Base-by-base conservation (phyloP, 2,329 filamentous ascomycete species). In the Colletotrichum sublineola region DNA sequence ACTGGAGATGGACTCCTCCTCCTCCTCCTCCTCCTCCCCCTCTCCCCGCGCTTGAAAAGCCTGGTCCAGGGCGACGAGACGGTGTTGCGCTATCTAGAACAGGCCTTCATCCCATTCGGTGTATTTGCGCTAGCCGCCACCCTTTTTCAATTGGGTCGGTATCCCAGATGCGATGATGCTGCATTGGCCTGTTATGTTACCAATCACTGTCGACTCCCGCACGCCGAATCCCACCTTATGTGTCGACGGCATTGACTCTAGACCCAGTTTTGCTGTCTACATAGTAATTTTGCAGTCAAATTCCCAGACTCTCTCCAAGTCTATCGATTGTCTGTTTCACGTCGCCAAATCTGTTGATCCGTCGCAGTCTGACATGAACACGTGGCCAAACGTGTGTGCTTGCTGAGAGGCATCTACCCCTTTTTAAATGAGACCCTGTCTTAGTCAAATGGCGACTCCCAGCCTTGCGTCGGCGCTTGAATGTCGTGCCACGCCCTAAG, bases 301-400 rank as follows among this genome's bases (percentile, higher is more conserved):
- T 38, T 46, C 66, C 55, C 69, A 71, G 48, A 64, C 63, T 64
- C 65, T 55, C 29, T 15, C 40, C 40, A 44, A 6, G 40, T 44
- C 42, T 18, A 33, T 44, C 60, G n/a, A 40, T 46, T 29, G 20
- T 36, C 38, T 64, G 66, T 72, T 69, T 72, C 58, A 69, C 52
- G 11, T 68, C 42, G 64, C 64, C 31, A 42, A 63, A 53, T 63
- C 42, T 42, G 58, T 68, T 69, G 44, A 64, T 48, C 58, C 60
- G 65, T n/a, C 57, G 8, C 24, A 63, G 44, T 42, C 48, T 29
- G n/a, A 24, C 31, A 31, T 42, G 55, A 72, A 69, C 69, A 72
- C 69, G 69, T 72, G 69, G 66, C 69, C 40, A 40, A 65, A 72
- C 65, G 68, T 42, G 50, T 63, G 68, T 63, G 68, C 63, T 60